phyloP scores from a whole-genome alignment of 2,329 filamentous ascomycete genomes.

The Harringtonia lauricola region DNA sequence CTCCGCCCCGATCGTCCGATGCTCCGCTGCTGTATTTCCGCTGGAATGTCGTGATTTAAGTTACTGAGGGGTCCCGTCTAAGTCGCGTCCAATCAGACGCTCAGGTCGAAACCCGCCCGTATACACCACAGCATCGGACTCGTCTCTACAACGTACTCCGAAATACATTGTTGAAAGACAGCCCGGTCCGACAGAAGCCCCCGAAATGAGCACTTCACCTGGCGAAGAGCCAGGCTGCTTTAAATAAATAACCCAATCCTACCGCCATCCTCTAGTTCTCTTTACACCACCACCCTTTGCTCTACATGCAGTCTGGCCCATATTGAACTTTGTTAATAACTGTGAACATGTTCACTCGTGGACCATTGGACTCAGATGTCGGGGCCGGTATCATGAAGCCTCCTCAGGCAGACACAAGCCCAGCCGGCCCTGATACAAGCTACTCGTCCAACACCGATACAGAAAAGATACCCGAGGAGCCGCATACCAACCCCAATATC shows the following conservation, averaged over 20 bases:
- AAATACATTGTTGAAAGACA: neutral
- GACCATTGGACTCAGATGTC: neutral
- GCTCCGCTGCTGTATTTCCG: neutral
- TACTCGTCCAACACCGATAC: neutral
- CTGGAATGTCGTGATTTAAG: neutral
- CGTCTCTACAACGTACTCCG: neutral
- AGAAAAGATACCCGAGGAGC: neutral
- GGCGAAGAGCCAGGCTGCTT: neutral
- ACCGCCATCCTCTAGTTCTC: neutral
- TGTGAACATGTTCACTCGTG: neutral
- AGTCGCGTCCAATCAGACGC: neutral
- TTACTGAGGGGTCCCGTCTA: neutral
- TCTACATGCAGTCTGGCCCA: neutral
- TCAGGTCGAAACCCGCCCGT: neutral
- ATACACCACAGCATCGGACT: neutral
- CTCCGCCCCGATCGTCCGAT: conserved; percentile 2
- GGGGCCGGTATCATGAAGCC: neutral
- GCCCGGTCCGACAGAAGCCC: neutral
- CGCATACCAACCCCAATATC: conserved; percentile 29
- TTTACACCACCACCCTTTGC: neutral
- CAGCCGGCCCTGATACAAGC: neutral
- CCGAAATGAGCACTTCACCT: neutral
- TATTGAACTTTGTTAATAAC: neutral
- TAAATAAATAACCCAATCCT: neutral
- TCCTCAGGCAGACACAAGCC: neutral